Evolutionary conservation across 345 rosid genomes (phyloP).

Genomic region (Eucalyptus curtisii): DNA sequence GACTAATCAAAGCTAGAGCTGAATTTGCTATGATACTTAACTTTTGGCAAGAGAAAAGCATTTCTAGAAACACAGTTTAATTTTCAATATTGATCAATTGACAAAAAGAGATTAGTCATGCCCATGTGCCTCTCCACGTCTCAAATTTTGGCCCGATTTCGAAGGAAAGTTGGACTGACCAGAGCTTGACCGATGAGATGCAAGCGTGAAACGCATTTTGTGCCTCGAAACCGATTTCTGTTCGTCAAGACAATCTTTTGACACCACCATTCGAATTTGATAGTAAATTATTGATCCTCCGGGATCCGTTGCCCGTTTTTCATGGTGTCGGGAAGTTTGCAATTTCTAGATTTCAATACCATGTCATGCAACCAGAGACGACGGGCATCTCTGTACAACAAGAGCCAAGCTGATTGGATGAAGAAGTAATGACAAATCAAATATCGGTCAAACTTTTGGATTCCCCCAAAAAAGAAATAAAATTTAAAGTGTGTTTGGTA

Average conservation of each 20-base stretch:
- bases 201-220: background rate
- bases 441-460: background rate
- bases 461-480: background rate
- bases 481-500: rapidly evolving
- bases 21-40: background rate
- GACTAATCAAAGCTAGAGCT: background rate
- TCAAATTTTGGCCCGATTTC: background rate
- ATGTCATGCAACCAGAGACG: background rate
- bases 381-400: background rate
- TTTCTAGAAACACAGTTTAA: background rate
- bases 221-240: background rate
- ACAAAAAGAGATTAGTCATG: background rate
- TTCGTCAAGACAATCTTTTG: background rate
- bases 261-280: background rate
- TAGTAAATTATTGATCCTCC: background rate
- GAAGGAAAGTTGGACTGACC: background rate
- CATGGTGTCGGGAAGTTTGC: background rate
- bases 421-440: background rate
- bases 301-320: background rate
- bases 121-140: background rate
- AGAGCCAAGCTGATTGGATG: background rate
- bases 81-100: background rate
- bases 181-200: background rate
- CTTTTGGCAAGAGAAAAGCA: background rate
- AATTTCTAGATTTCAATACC: background rate